Evolutionary conservation across 2,329 filamentous ascomycete species (phyloP).

Genomic region (Colletotrichum sojae): DNA sequence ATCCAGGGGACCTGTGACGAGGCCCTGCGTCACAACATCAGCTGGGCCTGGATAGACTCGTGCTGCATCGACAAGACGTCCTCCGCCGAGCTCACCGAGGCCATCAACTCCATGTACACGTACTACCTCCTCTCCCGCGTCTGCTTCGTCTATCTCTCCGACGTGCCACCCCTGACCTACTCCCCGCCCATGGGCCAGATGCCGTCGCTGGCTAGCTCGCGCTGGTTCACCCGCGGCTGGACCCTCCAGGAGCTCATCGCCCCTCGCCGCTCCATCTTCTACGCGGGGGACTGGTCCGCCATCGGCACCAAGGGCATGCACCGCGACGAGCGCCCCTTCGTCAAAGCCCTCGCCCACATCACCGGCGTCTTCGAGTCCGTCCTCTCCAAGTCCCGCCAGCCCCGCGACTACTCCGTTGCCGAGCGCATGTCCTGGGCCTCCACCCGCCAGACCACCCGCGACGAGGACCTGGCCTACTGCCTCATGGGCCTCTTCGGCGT

Average conservation of each 20-base stretch:
- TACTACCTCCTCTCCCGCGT: slow-evolving; percentile 40
- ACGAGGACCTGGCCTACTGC: slow-evolving; percentile 48
- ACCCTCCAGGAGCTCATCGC: slow-evolving; percentile 45
- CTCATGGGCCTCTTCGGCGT: slow-evolving; percentile 48
- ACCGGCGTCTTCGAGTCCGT: slow-evolving; percentile 35
- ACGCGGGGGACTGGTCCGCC: slow-evolving; percentile 43
- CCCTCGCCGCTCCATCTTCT: slow-evolving; percentile 44
- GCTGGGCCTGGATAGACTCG: slow-evolving; percentile 40
- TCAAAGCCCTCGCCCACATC: slow-evolving; percentile 23
- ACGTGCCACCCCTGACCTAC: slow-evolving; percentile 17
- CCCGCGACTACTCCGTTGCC: slow-evolving; percentile 44
- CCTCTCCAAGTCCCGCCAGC: slow-evolving; percentile 26
- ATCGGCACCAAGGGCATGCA: slow-evolving; percentile 32
- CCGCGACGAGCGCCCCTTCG: slow-evolving; percentile 26
- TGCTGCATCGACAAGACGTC: slow-evolving; percentile 41
- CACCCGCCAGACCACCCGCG: slow-evolving; percentile 42
- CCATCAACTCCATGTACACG: slow-evolving; percentile 44
- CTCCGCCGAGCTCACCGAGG: slow-evolving; percentile 40
- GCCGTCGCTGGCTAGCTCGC: slow-evolving; percentile 20
- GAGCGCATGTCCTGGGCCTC: slow-evolving; percentile 50
- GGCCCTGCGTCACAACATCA: slow-evolving; percentile 35
- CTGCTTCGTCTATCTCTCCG: slow-evolving; percentile 42
- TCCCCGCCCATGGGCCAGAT: slow-evolving; percentile 19
- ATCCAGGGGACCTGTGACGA: slow-evolving; percentile 39
- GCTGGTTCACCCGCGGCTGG: slow-evolving; percentile 41